phyloP scores from a whole-genome alignment of 768 basidiomycete species.

The Naganishia kalamii region DNA sequence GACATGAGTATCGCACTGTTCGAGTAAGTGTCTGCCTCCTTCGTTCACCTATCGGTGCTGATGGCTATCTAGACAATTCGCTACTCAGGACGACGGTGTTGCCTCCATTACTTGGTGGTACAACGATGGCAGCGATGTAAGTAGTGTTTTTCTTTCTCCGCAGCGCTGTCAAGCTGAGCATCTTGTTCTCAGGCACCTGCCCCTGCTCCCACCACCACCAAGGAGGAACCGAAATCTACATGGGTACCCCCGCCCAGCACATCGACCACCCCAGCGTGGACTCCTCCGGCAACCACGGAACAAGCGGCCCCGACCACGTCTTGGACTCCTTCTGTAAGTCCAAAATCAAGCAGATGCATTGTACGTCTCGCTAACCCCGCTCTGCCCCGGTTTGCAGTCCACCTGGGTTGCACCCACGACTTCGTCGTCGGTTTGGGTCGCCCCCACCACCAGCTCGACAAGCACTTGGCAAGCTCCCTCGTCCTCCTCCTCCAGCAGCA shows the following conservation, averaged over 20 bases:
- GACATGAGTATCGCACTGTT: conserved; percentile 25
- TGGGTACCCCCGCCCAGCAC: conserved; percentile 17
- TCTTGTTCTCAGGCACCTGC: neutral
- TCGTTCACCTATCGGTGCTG: neutral
- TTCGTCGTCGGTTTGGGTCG: neutral
- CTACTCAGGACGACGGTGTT: conserved; percentile 20
- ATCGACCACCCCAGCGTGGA: conserved; percentile 20
- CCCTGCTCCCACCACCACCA: conserved; percentile 18
- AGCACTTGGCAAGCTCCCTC: conserved; percentile 17
- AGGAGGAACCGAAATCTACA: conserved; percentile 13
- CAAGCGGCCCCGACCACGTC: neutral
- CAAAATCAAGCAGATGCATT: too few relatives aligned
- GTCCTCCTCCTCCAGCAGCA: too few relatives aligned
- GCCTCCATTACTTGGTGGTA: conserved; percentile 26
- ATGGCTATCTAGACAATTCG: conserved; percentile 15
- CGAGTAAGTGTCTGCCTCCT: neutral
- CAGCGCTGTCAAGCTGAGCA: neutral
- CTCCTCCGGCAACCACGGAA: conserved; percentile 13
- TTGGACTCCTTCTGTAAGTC: conserved; percentile 10
- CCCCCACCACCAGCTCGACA: conserved; percentile 5
- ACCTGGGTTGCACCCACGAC: conserved; percentile 7
- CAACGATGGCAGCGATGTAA: conserved; percentile 23
- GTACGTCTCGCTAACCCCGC: neutral
- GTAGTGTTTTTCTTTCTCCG: neutral
- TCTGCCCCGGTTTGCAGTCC: neutral